These are phyloP conservation scores for Gaertneriomyces sp. DNA, from an alignment of 192 early-diverging fungal species.

Conservation along the genomic window DNA sequence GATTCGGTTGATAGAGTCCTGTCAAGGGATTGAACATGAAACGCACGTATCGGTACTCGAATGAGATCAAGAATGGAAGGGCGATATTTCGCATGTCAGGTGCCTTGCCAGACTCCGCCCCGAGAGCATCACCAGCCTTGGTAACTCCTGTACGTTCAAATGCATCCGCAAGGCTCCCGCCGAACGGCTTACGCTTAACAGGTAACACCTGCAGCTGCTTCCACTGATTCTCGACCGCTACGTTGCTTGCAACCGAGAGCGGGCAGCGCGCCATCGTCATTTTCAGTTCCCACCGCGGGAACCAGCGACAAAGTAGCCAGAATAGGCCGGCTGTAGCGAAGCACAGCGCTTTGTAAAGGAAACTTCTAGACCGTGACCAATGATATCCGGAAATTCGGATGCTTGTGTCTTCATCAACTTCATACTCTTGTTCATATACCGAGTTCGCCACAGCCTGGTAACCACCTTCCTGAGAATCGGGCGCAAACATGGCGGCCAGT, in stretches of 20 bases:
- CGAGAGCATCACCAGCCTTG: conserved; percentile 2
- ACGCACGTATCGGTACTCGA: conserved; percentile 51
- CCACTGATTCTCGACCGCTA: conserved; percentile 54
- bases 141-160: conserved; percentile 29
- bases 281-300: conserved; percentile 69
- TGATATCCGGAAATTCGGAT: conserved; percentile 65
- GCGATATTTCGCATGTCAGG: not conserved
- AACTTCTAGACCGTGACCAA: conserved; percentile 41
- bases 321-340: conserved; percentile 66
- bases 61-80: conserved; percentile 29
- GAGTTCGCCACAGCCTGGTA: conserved; percentile 2
- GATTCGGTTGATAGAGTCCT: conserved; percentile 46
- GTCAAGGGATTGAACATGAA: conserved; percentile 56
- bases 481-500: not conserved
- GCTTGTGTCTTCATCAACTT: conserved; percentile 46
- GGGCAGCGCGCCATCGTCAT: conserved; percentile 62
- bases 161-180: conserved; percentile 34
- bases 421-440: conserved; percentile 38
- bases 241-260: conserved; percentile 72
- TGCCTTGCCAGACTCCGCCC: not conserved
- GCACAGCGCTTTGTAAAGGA: conserved; percentile 64
- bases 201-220: conserved; percentile 33
- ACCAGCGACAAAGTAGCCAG: conserved; percentile 80
- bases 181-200: conserved; percentile 25
- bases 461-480: not conserved